A percentile compares a stretch with the other conserved stretches of the same genome.
Conservation (phyloP, 345 rosid species). For the rapeseed (Brassica napus) region Da-Ae NC_063436.1:26972501-26973000, state of each 20-base stretch:
- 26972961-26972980: neutral
- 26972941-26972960: constrained; percentile 12
- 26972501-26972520: constrained; percentile 20
- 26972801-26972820: constrained; percentile 65
- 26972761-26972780: constrained; percentile 71
- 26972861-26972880: constrained; percentile 56
- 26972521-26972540: constrained; percentile 23
- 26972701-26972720: constrained; percentile 46
- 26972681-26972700: constrained; percentile 73
- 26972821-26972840: constrained; percentile 87
- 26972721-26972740: constrained; percentile 23
- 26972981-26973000: constrained; percentile 38
- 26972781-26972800: constrained; percentile 67
- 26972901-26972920: constrained; percentile 77
- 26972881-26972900: constrained; percentile 72
- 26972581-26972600: constrained; percentile 56
- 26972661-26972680: constrained; percentile 64
- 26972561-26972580: constrained; percentile 29
- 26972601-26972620: constrained; percentile 75
- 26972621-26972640: constrained; percentile 74
- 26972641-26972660: constrained; percentile 84
- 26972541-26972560: neutral
- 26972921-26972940: constrained; percentile 57
- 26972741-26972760: constrained; percentile 44
- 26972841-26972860: constrained; percentile 77